phyloP scores from a whole-genome alignment of 257 asterid species.

The Penstemon newberryi region DNA sequence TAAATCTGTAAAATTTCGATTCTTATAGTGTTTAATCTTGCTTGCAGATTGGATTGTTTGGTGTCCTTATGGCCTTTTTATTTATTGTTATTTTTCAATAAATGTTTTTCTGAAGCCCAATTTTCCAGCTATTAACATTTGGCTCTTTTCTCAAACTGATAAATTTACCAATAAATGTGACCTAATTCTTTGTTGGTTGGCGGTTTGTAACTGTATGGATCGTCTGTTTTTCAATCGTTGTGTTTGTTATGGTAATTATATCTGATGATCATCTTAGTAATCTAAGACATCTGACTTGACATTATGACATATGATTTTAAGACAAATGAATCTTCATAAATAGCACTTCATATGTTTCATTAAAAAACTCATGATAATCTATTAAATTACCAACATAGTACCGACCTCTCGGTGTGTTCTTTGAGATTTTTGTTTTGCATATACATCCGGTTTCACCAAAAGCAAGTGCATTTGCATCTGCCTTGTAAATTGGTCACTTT shows the following conservation, averaged over 20 bases:
- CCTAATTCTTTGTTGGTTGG: neutral
- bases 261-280: neutral
- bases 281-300: neutral
- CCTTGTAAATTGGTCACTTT: neutral
- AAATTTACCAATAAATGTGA: slow-evolving; percentile 1
- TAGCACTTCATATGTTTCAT: neutral
- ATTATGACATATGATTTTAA: slow-evolving; percentile 4
- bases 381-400: neutral
- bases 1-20: slow-evolving; percentile 9
- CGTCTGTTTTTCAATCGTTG: neutral
- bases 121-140: neutral
- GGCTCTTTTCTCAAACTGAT: slow-evolving; percentile 5
- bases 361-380: slow-evolving; percentile 2
- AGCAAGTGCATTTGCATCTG: too few relatives aligned
- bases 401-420: neutral
- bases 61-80: neutral
- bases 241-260: neutral
- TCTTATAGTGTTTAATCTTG: neutral
- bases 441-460: neutral
- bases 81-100: neutral
- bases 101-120: neutral
- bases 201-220: slow-evolving; percentile 9
- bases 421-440: neutral
- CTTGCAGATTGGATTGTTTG: slow-evolving; percentile 20
- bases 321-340: neutral